Evolutionary conservation across 163 green algal genomes (phyloP).

Genomic region (Chlorella variabilis): DNA sequence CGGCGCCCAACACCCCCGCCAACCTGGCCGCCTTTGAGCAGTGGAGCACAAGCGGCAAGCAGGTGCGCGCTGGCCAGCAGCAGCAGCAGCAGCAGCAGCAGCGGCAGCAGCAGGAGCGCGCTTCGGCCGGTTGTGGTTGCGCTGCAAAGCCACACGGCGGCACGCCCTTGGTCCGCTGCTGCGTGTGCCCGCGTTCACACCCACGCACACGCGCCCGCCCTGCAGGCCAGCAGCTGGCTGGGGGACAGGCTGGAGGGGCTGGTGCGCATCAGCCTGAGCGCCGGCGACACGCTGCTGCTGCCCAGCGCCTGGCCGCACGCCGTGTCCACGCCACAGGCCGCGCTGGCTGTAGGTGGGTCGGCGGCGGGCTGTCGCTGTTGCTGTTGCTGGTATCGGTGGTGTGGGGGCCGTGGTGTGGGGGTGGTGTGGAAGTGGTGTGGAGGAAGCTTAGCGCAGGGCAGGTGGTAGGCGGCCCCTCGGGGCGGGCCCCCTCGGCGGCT

Average conservation of each 20-base stretch:
- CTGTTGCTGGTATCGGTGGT: too few relatives aligned
- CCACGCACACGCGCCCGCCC: too few relatives aligned
- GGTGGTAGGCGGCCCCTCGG: too few relatives aligned
- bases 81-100: too few relatives aligned
- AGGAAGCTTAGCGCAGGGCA: too few relatives aligned
- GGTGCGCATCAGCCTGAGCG: constrained; percentile 38
- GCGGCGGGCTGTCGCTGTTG: neutral
- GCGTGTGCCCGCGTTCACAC: too few relatives aligned
- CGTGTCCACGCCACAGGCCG: constrained; percentile 55
- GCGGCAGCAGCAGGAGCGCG: too few relatives aligned
- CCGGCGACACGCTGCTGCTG: constrained; percentile 62
- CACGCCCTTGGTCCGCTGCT: too few relatives aligned
- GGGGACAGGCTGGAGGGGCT: constrained; percentile 36
- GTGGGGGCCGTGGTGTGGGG: too few relatives aligned
- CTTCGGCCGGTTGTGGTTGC: constrained; percentile 1
- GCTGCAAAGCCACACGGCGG: too few relatives aligned
- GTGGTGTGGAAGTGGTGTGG: too few relatives aligned
- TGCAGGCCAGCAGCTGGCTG: constrained; percentile 45
- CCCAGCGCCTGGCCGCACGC: constrained; percentile 63
- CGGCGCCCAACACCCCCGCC: constrained; percentile 46
- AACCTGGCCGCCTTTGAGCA: constrained; percentile 58
- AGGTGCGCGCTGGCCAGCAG: constrained; percentile 35
- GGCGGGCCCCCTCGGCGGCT: too few relatives aligned
- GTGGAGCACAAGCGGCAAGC: constrained; percentile 53
- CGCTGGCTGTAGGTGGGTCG: constrained; percentile 49